Evolutionary conservation across 441 rosid species (phyloP), one percentile per base, ranked within the genome.

Genomic region (Pelargonium cotyledonis): DNA sequence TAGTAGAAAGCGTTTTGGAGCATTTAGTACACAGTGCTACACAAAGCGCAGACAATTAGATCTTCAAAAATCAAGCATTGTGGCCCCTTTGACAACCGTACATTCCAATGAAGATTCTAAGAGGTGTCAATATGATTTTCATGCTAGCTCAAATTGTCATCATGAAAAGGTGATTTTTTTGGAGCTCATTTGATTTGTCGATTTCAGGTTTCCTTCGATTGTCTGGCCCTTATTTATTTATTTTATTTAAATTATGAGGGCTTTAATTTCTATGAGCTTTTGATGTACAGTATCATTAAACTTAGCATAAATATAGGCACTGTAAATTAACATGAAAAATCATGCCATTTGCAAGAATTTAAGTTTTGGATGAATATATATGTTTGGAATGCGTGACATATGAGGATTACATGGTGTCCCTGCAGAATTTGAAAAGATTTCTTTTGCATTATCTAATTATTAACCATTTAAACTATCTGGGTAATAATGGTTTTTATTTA

Each of bases 21-120:
- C 80, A 40, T 84, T 84, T 78, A 75, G 75, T 62, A 80, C 85
- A 83, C 84, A 78, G 77, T 85, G 84, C 18, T 8, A 47, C 58
- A 81, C 68, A 73, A 84, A 68, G 79, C 76, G 62, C 74, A 81
- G 69, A 61, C 63, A 26, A 65, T 41, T 67, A 68, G 76, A 73
- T 66, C 63, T 23, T 67, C 76, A 69, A 75, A 80, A 68, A 74
- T 68, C 67, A 65, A 67, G 63, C 62, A 63, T 65, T n/a, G 29
- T 26, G 35, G 65, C 21, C 53, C 57, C 63, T 68, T 29, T 62
- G 15, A 3, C 66, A 41, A 72, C 51, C 69, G 46, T 61, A 65
- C 43, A 63, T 70, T 38, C 49, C 35, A 71, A 44, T 47, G 75
- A 67, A 68, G 75, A 68, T 47, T 60, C 69, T 68, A 65, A 69